Base-by-base conservation (phyloP, 306 rosid genomes). In the Trifolium dubium region DNA sequence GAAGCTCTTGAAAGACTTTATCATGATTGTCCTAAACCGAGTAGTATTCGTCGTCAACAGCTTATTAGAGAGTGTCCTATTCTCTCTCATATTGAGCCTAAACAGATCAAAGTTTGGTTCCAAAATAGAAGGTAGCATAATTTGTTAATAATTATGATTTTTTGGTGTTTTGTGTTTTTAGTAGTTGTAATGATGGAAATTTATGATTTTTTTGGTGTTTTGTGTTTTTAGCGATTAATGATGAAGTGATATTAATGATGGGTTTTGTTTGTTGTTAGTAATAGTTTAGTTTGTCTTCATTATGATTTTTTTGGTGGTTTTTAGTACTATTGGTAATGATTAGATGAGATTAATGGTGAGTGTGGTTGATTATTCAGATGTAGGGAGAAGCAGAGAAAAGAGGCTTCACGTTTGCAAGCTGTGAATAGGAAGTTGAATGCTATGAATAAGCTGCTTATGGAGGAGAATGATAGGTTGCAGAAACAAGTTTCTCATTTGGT, bases 381-480 rank as follows among this genome's bases (percentile, higher is more conserved):
- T 73, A 84, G 98, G 78, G 97, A 93, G 89, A 93, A 93, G 81
- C 98, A 93, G 85, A 86, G 98, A 77, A 93, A 93, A 82, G 98
- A 93, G 82, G 89, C 98, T 6, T 93, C 96, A 3, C 85, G 97
- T 55, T 84, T 93, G 46, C 98, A 93, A 82, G 85, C 91, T 66
- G 98, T 93, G 31, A 93, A 93, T 64, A 82, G 98, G 88, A 93
- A 93, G 88, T 86, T 93, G 69, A 91, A 86, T 50, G 97, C 98
- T 10, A 93, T 93, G 98, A 93, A 93, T 71, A 93, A 91, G 93
- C 92, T 93, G 64, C 78, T 93, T 47, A 93, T 93, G 98, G 98
- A 93, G 80, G 98, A 93, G 86, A 93, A 91, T 66, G 98, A 93
- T 84, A 84, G 98, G 96, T 85, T 93, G 92, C 98, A 93, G 89